Evolutionary conservation across 164 flowering plant species (phyloP), one percentile per base, ranked within the genome.

Genomic region (Nymphaea colorata): DNA sequence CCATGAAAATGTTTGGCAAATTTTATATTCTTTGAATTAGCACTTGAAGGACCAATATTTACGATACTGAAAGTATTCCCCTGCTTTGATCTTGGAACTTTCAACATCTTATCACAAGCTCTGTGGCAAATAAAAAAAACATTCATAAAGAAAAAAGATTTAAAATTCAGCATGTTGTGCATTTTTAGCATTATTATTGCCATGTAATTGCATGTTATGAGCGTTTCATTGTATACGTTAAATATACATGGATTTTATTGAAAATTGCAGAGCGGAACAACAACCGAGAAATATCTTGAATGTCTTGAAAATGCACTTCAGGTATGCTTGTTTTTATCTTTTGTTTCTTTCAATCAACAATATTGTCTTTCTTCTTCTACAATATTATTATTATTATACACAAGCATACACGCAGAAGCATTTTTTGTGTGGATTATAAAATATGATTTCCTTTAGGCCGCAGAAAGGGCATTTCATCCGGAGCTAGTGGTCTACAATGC

Each of bases 401-500:
- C n/a, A n/a, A n/a, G n/a, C n/a, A n/a, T n/a, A n/a, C n/a, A n/a
- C n/a, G n/a, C n/a, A n/a, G n/a, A n/a, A n/a, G n/a, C n/a, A n/a
- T n/a, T n/a, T n/a, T n/a, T n/a, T n/a, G n/a, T n/a, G n/a, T n/a
- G 36, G 36, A 25, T 25, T 1, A 1, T 25, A 25, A 25, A 25
- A 25, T 25, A 25, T 47, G 12, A 47, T 47, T 4, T 47, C 16
- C 61, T 59, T 47, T 72, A 94, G 98, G 88, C 81, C 73, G 93
- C 91, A 68, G 83, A 75, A 44, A 64, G 53, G 4, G 71, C 10
- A 66, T 91, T 86, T 80, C 72, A 85, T 74, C 97, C 96, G 64
- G 93, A 91, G 74, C 73, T 94, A 83, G 73, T 91, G 69, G 74
- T 91, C 61, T 94, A 87, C 77, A 94, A 94, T 79, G 98, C 97